phyloP scores from a whole-genome alignment of 805 yeast genomes.

The Alloascoidea africana region DNA sequence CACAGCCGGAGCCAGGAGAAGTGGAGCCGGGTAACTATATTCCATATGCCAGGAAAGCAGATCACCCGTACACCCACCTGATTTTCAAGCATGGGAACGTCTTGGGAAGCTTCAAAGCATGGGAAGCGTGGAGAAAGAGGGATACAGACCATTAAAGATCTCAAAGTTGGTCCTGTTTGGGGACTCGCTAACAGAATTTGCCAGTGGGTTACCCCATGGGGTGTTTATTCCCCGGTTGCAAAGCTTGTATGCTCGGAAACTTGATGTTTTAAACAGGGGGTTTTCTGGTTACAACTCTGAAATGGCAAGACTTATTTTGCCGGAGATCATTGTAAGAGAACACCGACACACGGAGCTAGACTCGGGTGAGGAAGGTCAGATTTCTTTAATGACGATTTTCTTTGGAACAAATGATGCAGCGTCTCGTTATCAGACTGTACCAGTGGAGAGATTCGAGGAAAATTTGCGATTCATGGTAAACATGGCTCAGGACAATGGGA shows the following conservation, averaged over 20 bases:
- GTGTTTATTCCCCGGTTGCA: neutral
- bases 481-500: conserved; percentile 23
- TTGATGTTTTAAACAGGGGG: conserved; percentile 65
- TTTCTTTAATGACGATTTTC: conserved; percentile 35
- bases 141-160: too few relatives aligned
- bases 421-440: conserved; percentile 31
- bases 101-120: too few relatives aligned
- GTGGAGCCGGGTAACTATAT: too few relatives aligned
- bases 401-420: conserved; percentile 75
- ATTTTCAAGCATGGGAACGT: too few relatives aligned
- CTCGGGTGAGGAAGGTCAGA: conserved; percentile 15
- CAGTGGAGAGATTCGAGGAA: conserved; percentile 27
- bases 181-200: conserved; percentile 50
- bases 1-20: too few relatives aligned
- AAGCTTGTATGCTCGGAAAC: conserved; percentile 34
- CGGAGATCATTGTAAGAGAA: conserved; percentile 21
- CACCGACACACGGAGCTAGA: conserved; percentile 18
- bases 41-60: too few relatives aligned
- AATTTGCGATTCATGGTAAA: conserved; percentile 32
- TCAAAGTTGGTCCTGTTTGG: conserved; percentile 54
- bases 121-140: too few relatives aligned
- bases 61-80: too few relatives aligned
- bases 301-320: conserved; percentile 26
- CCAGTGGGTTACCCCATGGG: neutral
- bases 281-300: conserved; percentile 62